Percentiles rank a stretch among this genome's conserved stretches.
Conservation (phyloP, 192 early-diverging fungal genomes). For the Neocallimastix lanati region DNA sequence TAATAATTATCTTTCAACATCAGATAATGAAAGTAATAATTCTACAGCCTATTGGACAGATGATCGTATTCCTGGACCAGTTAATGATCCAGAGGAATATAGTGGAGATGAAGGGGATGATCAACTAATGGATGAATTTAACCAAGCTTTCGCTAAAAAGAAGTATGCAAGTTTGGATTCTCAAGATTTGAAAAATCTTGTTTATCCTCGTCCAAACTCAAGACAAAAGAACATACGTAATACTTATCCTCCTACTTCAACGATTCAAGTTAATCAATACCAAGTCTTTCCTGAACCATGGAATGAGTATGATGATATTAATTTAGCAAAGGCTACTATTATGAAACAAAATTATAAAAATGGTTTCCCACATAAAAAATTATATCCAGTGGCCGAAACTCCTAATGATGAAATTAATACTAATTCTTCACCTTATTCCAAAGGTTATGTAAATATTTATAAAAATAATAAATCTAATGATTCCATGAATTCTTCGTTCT, state of each 20-base stretch:
- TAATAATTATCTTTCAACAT: neutral
- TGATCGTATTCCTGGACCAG: neutral
- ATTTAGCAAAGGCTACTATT: neutral
- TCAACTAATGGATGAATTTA: neutral
- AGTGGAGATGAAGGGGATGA: neutral
- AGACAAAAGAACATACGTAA: neutral
- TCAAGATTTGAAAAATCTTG: neutral
- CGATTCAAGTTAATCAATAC: neutral
- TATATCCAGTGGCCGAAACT: neutral
- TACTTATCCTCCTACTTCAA: neutral
- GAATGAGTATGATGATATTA: neutral
- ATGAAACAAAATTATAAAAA: neutral
- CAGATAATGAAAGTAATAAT: neutral
- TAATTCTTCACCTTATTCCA: too few species aligned
- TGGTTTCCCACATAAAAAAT: neutral
- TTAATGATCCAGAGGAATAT: neutral
- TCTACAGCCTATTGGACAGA: neutral
- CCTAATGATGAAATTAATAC: neutral
- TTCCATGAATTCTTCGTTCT: neutral
- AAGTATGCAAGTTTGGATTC: neutral
- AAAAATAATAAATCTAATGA: neutral
- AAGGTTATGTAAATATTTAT: neutral
- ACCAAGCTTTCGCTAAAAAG: neutral
- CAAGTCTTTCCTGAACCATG: neutral
- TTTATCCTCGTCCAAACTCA: too few species aligned